A percentile compares a stretch with the other conserved stretches of the same genome.
Evolutionary conservation across 805 yeast species (phyloP).

Genomic region (Ogataea glucozyma): DNA sequence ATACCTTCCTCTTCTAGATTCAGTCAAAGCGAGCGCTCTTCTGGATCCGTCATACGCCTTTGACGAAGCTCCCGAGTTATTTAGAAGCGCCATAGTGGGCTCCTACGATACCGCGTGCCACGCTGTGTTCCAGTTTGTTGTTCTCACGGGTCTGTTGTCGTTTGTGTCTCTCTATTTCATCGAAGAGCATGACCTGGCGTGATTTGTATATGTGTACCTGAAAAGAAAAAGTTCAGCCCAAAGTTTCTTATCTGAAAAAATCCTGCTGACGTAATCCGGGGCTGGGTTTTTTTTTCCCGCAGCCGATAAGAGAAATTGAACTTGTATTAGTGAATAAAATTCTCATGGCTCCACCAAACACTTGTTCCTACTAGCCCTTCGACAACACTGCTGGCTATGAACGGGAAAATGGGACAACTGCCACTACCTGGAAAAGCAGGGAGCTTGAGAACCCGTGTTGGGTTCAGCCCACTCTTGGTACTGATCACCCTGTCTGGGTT

Average conservation of each 20-base stretch:
- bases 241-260: not conserved
- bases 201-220: not conserved
- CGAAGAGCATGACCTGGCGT: constrained; percentile 15
- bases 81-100: constrained; percentile 44
- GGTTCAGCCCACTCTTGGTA: too few relatives aligned
- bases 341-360: too few relatives aligned
- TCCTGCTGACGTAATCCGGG: constrained; percentile 3
- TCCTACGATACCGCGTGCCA: constrained; percentile 55
- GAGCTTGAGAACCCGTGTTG: too few relatives aligned
- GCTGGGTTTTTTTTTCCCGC: not conserved
- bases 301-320: not conserved
- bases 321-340: too few relatives aligned
- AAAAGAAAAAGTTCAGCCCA: not conserved
- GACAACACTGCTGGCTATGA: too few relatives aligned
- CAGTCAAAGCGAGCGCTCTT: constrained; percentile 18
- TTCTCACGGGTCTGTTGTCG: constrained; percentile 20
- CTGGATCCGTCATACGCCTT: constrained; percentile 28
- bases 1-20: constrained; percentile 11
- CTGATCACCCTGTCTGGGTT: too few relatives aligned
- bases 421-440: too few relatives aligned
- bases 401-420: too few relatives aligned
- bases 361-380: too few relatives aligned
- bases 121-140: constrained; percentile 48
- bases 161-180: constrained; percentile 11
- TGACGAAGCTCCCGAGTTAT: constrained; percentile 48